Conservation (phyloP, 2,329 filamentous ascomycete genomes). For the Fusarium denticulatum region DNA sequence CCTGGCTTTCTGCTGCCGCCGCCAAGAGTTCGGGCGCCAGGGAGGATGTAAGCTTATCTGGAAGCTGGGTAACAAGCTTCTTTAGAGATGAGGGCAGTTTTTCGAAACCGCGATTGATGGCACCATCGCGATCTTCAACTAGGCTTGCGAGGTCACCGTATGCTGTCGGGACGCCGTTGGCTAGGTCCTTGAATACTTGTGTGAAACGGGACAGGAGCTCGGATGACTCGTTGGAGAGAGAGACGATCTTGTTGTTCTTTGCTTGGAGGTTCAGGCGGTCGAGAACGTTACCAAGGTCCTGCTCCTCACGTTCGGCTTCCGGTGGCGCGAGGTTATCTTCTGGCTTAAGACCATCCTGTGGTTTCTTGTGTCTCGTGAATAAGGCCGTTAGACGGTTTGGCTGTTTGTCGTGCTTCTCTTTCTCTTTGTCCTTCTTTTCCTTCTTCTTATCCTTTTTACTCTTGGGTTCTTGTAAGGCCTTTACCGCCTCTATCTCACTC, state of each 20-base stretch:
- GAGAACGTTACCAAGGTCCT: slow-evolving; percentile 83
- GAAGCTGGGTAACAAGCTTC: slow-evolving; percentile 86
- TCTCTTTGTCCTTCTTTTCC: slow-evolving; percentile 50
- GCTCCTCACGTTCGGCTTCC: slow-evolving; percentile 62
- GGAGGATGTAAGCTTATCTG: slow-evolving; percentile 79
- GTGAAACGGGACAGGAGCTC: slow-evolving; percentile 87
- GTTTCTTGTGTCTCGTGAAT: slow-evolving; percentile 53
- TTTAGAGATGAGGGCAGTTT: slow-evolving; percentile 82
- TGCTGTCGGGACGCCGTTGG: slow-evolving; percentile 92
- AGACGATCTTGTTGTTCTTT: slow-evolving; percentile 86
- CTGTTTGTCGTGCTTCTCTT: slow-evolving; percentile 47
- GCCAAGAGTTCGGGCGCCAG: slow-evolving; percentile 86
- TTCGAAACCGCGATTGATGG: slow-evolving; percentile 68
- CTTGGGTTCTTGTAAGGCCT: slow-evolving; percentile 44
- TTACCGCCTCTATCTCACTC: slow-evolving; percentile 41
- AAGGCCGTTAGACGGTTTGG: slow-evolving; percentile 50
- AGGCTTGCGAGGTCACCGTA: slow-evolving; percentile 83
- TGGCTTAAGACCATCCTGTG: slow-evolving; percentile 49
- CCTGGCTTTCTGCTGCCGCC: slow-evolving; percentile 78
- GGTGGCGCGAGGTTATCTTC: slow-evolving; percentile 54
- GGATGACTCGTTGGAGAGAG: slow-evolving; percentile 83
- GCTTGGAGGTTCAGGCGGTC: slow-evolving; percentile 86
- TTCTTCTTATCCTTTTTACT: slow-evolving; percentile 45
- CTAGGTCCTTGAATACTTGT: slow-evolving; percentile 87
- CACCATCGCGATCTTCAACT: slow-evolving; percentile 68